Percentiles rank a stretch among this genome's conserved stretches.
Conservation (phyloP, 768 basidiomycete genomes). For the Leccinum olivaceopallidum region DNA sequence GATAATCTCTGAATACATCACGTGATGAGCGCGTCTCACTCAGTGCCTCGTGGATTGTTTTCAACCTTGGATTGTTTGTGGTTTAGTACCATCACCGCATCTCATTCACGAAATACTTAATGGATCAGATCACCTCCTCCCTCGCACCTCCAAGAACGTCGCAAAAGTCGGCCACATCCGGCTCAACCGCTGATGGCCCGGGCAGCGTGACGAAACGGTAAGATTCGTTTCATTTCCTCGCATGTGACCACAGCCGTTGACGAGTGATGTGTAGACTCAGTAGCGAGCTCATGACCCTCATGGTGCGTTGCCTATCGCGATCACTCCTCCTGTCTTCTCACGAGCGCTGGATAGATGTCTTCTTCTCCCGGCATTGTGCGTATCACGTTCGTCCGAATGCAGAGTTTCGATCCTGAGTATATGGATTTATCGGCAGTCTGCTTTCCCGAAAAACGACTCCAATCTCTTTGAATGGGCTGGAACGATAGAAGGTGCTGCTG, state of each 20-base stretch:
- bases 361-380: constrained; percentile 85
- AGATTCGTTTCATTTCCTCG: not conserved
- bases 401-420: not conserved
- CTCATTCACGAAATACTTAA: constrained; percentile 32
- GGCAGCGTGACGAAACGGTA: constrained; percentile 88
- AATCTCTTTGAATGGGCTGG: constrained; percentile 91
- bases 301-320: constrained; percentile 53
- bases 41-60: constrained; percentile 9
- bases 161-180: constrained; percentile 56
- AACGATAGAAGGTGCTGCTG: constrained; percentile 79
- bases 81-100: constrained; percentile 17
- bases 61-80: constrained; percentile 1
- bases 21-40: constrained; percentile 34
- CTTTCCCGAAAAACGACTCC: constrained; percentile 84
- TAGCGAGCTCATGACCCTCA: constrained; percentile 85
- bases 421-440: constrained; percentile 52
- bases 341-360: constrained; percentile 63
- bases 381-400: constrained; percentile 8
- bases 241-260: constrained; percentile 4
- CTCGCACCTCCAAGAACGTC: constrained; percentile 58
- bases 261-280: constrained; percentile 50
- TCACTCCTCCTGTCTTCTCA: constrained; percentile 4
- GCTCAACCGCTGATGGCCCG: constrained; percentile 54
- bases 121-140: constrained; percentile 74
- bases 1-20: constrained; percentile 12